Base-by-base conservation (phyloP, 768 basidiomycete genomes). In the Mycena rosella region DNA sequence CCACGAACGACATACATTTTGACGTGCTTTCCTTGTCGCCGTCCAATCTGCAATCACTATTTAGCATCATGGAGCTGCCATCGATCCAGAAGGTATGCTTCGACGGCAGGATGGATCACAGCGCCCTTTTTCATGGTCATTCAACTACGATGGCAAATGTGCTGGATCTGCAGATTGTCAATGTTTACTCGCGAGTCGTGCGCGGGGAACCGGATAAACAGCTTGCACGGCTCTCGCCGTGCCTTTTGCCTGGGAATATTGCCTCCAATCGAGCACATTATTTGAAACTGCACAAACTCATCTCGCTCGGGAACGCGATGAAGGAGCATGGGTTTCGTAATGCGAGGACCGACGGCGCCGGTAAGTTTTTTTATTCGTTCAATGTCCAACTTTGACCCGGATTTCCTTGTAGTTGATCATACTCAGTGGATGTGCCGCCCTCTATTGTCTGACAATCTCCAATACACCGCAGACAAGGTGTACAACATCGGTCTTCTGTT, bases 391-490 rank as follows among this genome's bases (percentile, higher is more conserved):
- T 45, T 13, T 6, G 13, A 6, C 32, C 13, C 32, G 13, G 13
- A n/a, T 22, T 22, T 15, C 18, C 22, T 13, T 13, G 24, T 29
- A 47, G 44, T 47, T 13, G 44, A 58, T 14, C 57, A 58, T 32
- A n/a, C 42, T 8, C 5, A n/a, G 42, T 60, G 59, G 59, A 10
- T 51, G 34, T 7, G 24, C 3, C 59, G 48, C 8, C 59, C 59
- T 1, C 34, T 60, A 2, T 34, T 48, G 3, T 5, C 5, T 8
- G 13, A 26, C 32, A 30, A 30, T 30, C 49, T 60, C 10, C 1
- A 29, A 5, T 60, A 60, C 22, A 48, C 59, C 8, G 59, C 47
- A 1, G 32, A 51, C 34, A 48, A 60, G 24, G 48, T 60, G 10
- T 27, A 34, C 26, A 26, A 26, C 18, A 49, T 60, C 59, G 29